These are phyloP conservation scores for Trapa bicornis DNA, from an alignment of 345 rosid species.

Conservation along the genomic window DNA sequence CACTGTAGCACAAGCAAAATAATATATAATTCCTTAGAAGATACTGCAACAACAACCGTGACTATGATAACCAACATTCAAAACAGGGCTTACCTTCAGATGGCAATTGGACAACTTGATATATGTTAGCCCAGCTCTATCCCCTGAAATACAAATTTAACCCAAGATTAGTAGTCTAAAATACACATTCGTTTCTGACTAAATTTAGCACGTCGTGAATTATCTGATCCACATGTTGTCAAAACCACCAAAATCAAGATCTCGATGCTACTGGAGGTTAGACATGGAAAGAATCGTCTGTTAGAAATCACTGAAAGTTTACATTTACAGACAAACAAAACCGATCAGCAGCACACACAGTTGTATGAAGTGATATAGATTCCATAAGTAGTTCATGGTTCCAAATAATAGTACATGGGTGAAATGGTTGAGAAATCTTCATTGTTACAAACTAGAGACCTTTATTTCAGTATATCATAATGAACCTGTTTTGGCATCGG, in stretches of 20 bases:
- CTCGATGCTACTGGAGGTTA: neutral
- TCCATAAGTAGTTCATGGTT: neutral
- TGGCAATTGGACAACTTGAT: conserved; percentile 65
- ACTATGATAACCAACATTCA: neutral
- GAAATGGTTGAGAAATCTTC: neutral
- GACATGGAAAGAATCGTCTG: neutral
- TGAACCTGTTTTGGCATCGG: neutral
- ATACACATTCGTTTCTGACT: neutral
- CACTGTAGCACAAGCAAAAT: conserved; percentile 21
- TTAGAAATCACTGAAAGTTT: neutral
- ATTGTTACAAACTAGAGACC: neutral
- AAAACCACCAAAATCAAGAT: neutral
- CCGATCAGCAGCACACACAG: neutral
- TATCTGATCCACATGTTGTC: neutral
- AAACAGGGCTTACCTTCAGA: conserved; percentile 33
- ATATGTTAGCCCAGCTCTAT: conserved; percentile 59
- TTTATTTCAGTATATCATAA: neutral
- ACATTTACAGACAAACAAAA: neutral
- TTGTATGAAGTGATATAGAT: neutral
- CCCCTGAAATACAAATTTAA: conserved; percentile 38
- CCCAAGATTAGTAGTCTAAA: neutral
- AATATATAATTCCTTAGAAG: neutral
- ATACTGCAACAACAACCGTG: neutral
- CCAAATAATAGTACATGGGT: neutral
- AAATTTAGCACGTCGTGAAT: neutral